These are phyloP conservation scores for Cladophialophora immunda DNA, from an alignment of 2,329 filamentous ascomycete species.

Conservation along the genomic window DNA sequence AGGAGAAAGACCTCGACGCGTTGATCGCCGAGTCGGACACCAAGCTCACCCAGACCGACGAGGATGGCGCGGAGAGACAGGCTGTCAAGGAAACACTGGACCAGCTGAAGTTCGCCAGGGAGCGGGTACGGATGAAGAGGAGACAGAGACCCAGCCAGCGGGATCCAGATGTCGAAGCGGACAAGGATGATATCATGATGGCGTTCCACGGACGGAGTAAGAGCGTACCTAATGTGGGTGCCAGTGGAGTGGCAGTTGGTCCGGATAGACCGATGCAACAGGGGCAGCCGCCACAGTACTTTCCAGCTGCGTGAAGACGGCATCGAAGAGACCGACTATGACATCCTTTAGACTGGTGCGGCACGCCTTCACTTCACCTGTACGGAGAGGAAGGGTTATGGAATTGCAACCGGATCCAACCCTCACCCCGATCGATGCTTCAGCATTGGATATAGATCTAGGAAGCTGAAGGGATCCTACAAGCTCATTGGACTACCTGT, in stretches of 20 bases:
- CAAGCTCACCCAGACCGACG: neutral
- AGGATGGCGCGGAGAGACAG: constrained; percentile 8
- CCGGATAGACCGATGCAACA: neutral
- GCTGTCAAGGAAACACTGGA: constrained; percentile 27
- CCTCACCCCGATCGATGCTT: neutral
- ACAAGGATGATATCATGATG: constrained; percentile 32
- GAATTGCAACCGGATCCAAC: neutral
- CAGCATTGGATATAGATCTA: neutral
- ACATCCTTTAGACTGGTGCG: neutral
- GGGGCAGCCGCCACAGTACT: constrained; percentile 18
- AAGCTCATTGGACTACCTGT: neutral
- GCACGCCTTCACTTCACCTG: neutral
- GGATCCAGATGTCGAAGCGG: constrained; percentile 31
- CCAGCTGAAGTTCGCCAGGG: constrained; percentile 36
- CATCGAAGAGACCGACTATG: neutral
- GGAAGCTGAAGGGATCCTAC: neutral
- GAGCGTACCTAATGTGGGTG: constrained; percentile 24
- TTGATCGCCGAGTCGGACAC: constrained; percentile 21
- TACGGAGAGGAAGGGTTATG: neutral
- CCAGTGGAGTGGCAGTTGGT: neutral
- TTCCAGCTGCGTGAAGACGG: constrained; percentile 6
- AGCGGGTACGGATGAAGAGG: constrained; percentile 37
- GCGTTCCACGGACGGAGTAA: constrained; percentile 33
- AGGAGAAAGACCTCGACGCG: constrained; percentile 31
- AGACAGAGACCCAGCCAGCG: constrained; percentile 36